Evolutionary conservation across 192 early-diverging fungal genomes (phyloP).

Genomic region (Coemansia sp.): DNA sequence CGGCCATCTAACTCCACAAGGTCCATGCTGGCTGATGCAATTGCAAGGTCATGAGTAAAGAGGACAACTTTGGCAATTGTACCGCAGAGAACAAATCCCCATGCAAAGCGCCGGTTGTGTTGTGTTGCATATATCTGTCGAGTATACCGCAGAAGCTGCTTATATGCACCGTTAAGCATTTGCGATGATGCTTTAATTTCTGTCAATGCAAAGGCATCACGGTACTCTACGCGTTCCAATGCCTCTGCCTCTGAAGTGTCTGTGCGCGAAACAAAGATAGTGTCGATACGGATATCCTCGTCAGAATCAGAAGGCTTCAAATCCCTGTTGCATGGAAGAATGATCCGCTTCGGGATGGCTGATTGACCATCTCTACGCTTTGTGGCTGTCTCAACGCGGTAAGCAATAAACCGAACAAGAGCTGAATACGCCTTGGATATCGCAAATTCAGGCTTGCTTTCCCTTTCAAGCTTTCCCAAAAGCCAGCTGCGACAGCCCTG

Average conservation of each 20-base stretch:
- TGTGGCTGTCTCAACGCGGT: not conserved
- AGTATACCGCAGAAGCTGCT: constrained; percentile 3
- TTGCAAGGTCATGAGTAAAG: constrained; percentile 2
- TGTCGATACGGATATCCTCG: not conserved
- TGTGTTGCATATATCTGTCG: not conserved
- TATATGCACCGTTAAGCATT: not conserved
- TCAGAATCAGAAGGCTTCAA: not conserved
- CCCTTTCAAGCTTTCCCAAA: not conserved
- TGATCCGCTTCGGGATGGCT: not conserved
- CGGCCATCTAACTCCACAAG: not conserved
- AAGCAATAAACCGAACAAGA: not conserved
- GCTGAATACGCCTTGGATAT: not conserved
- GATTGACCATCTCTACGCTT: not conserved
- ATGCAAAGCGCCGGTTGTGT: constrained; percentile 7
- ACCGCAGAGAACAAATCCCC: constrained; percentile 1
- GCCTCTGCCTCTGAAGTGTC: not conserved
- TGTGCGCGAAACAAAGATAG: not conserved
- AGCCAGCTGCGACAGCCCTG: not conserved
- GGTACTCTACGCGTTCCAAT: not conserved
- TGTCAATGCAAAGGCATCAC: not conserved
- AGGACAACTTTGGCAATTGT: not conserved
- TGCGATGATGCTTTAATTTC: not conserved
- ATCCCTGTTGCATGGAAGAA: not conserved
- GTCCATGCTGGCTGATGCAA: constrained; percentile 1
- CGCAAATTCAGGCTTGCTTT: not conserved